These are phyloP conservation scores for Poa annua DNA, from an alignment of 176 grass and related monocot species.

Conservation along the genomic window DNA sequence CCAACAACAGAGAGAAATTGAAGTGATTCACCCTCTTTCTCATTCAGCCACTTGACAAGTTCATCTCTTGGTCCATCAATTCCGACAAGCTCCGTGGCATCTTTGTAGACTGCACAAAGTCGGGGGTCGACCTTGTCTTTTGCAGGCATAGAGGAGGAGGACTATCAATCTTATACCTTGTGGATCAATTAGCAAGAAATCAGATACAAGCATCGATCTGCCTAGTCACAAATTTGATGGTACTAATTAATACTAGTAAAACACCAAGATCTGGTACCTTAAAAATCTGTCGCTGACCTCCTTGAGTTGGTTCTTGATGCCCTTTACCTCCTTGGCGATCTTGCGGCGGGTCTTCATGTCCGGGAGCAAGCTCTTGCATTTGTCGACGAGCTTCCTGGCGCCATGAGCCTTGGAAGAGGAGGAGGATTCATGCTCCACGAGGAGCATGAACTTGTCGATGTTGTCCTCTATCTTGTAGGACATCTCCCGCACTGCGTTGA, in stretches of 20 bases:
- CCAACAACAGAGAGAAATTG: no score
- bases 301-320: slow-evolving; percentile 5
- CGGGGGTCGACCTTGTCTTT: no score
- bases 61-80: no score
- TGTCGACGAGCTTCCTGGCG: background rate
- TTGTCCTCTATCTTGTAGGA: slow-evolving; percentile 22
- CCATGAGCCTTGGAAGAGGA: background rate
- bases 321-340: slow-evolving; percentile 9
- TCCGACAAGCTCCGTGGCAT: no score
- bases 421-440: background rate
- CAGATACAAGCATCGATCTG: background rate
- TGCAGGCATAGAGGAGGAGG: no score
- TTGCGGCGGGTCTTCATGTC: background rate
- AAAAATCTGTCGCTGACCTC: background rate
- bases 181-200: background rate
- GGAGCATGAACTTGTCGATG: slow-evolving; percentile 22
- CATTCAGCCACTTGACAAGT: no score
- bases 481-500: background rate
- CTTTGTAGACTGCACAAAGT: no score
- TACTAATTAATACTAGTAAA: background rate
- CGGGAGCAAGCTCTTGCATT: background rate
- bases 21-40: no score
- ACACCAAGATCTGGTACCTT: background rate
- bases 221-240: background rate
- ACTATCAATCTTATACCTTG: no score